Evolutionary conservation across 208 protist genomes (phyloP).

Genomic region (Phytomonas sp.): DNA sequence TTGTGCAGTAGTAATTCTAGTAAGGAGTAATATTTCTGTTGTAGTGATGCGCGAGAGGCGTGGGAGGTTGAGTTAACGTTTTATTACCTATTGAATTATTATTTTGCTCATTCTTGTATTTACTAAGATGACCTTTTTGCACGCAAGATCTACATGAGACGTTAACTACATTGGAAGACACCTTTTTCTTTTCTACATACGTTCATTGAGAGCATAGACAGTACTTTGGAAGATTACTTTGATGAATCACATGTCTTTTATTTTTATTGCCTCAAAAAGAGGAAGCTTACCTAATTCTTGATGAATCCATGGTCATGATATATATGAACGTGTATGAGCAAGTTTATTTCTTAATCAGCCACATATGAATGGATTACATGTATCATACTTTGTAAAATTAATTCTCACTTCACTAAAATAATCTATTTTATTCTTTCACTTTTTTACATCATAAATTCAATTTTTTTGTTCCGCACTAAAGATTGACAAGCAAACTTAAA

Average conservation of each 20-base stretch:
- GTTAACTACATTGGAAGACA: not conserved
- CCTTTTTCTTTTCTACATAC: not conserved
- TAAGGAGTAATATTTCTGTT: not conserved
- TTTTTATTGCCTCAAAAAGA: not conserved
- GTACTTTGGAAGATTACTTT: not conserved
- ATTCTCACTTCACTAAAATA: not conserved
- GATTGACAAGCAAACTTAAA: not conserved
- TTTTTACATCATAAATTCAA: not conserved
- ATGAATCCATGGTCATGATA: not conserved
- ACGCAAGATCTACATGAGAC: not conserved
- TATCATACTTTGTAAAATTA: not conserved
- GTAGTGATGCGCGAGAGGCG: not conserved
- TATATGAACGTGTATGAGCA: not conserved
- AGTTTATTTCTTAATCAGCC: not conserved
- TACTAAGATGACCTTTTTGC: not conserved
- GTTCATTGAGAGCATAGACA: not conserved
- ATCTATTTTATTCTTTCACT: not conserved
- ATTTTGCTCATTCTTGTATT: not conserved
- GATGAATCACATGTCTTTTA: not conserved
- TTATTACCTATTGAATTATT: not conserved
- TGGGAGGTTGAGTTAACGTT: not conserved
- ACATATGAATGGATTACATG: not conserved
- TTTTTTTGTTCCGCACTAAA: not conserved
- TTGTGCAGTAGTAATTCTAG: not conserved
- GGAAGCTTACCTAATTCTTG: not conserved